A percentile compares a stretch with the other conserved stretches of the same genome.
Evolutionary conservation across 2,329 filamentous ascomycete genomes (phyloP).

Genomic region (Neocatenulostroma microsporum): DNA sequence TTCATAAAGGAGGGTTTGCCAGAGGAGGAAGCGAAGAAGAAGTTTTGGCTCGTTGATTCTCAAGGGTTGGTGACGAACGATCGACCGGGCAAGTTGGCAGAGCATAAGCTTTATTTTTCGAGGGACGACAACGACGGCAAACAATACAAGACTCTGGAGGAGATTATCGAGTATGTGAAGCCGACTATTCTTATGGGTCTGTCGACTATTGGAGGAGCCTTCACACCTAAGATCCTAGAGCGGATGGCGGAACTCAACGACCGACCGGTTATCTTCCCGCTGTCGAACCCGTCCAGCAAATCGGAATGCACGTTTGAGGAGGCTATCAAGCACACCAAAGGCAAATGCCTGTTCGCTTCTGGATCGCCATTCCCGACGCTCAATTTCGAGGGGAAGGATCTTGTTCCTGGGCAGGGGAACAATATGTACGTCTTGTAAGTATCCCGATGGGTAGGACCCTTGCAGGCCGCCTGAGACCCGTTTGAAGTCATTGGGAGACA

Average conservation of each 20-base stretch:
- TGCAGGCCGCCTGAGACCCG: too few species aligned
- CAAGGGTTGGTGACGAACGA: slow-evolving; percentile 81
- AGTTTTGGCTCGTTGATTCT: slow-evolving; percentile 97
- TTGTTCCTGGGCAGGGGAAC: slow-evolving; percentile 58
- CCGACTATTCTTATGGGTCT: slow-evolving; percentile 91
- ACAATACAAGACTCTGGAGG: slow-evolving; percentile 69
- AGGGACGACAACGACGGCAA: slow-evolving; percentile 57
- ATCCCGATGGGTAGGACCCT: too few species aligned
- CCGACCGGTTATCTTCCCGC: slow-evolving; percentile 70
- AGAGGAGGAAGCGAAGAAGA: slow-evolving; percentile 76
- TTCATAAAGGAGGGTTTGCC: slow-evolving; percentile 87
- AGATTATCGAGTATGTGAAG: slow-evolving; percentile 90
- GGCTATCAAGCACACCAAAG: slow-evolving; percentile 83
- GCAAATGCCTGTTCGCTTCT: slow-evolving; percentile 85
- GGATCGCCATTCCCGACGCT: slow-evolving; percentile 82
- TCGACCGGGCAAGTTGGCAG: slow-evolving; percentile 81
- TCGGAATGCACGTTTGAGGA: slow-evolving; percentile 98
- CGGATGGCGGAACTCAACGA: slow-evolving; percentile 55
- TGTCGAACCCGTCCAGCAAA: slow-evolving; percentile 93
- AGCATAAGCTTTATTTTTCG: slow-evolving; percentile 70
- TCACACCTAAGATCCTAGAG: slow-evolving; percentile 77
- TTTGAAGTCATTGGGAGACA: too few species aligned
- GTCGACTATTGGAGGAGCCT: slow-evolving; percentile 88
- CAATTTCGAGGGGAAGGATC: slow-evolving; percentile 36
- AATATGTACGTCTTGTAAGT: slow-evolving; percentile 54